Evolutionary conservation across 495 filamentous ascomycete species (phyloP).

Genomic region (Endocarpon pusillum): DNA sequence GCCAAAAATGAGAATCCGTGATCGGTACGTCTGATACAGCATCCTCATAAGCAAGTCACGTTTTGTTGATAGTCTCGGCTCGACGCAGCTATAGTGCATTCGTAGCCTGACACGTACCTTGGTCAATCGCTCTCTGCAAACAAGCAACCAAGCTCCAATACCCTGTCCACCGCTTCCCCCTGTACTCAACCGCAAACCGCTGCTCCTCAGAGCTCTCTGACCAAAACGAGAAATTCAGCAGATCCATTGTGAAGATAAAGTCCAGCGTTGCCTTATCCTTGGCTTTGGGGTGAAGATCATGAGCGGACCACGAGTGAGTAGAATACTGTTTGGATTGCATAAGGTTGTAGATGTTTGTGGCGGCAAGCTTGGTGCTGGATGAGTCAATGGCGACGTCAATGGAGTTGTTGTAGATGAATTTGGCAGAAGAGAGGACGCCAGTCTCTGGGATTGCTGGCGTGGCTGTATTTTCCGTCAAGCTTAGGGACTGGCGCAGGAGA

Average conservation of each 20-base stretch:
- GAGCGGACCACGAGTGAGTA: constrained; percentile 66
- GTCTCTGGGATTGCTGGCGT: constrained; percentile 46
- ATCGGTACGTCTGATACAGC: constrained; percentile 57
- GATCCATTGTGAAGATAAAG: constrained; percentile 93
- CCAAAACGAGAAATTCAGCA: constrained; percentile 96
- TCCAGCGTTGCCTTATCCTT: constrained; percentile 63
- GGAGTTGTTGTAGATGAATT: constrained; percentile 79
- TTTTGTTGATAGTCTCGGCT: not conserved
- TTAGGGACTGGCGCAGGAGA: constrained; percentile 68
- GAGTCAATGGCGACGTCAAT: constrained; percentile 83
- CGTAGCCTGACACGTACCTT: constrained; percentile 36
- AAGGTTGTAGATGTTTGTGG: constrained; percentile 52
- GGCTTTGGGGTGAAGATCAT: constrained; percentile 75
- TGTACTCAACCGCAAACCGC: constrained; percentile 66
- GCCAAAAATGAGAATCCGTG: constrained; percentile 77
- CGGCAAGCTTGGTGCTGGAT: constrained; percentile 60
- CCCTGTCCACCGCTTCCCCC: constrained; percentile 68
- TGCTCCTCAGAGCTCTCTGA: constrained; percentile 44
- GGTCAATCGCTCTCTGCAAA: constrained; percentile 73
- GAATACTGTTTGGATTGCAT: constrained; percentile 79
- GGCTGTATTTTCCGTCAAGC: constrained; percentile 32
- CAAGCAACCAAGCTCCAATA: constrained; percentile 90
- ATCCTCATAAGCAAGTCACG: not conserved
- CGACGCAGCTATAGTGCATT: not conserved
- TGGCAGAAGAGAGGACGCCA: constrained; percentile 63